These are phyloP conservation scores for Cryptococcus wingfieldii DNA, from an alignment of 1,284 basidiomycete species.

Conservation along the genomic window DNA sequence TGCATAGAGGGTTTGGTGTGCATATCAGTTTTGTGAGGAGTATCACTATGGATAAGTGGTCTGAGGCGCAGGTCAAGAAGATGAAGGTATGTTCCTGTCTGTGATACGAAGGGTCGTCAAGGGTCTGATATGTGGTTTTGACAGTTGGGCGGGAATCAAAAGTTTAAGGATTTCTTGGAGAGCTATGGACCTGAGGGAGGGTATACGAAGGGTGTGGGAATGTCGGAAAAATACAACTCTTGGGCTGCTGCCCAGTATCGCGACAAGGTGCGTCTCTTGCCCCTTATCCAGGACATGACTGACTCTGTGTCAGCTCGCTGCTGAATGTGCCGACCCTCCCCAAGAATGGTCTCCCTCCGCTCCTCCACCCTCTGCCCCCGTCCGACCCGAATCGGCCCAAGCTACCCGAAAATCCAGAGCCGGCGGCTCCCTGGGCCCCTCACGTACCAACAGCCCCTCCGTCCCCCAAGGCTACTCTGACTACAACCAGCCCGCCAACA, in stretches of 20 bases:
- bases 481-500: neutral
- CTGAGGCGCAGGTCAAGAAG: conserved; percentile 77
- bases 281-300: neutral
- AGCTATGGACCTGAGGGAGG: conserved; percentile 71
- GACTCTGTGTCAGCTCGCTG: conserved; percentile 30
- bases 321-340: conserved; percentile 41
- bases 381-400: conserved; percentile 40
- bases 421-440: conserved; percentile 15
- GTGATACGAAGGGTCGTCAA: neutral
- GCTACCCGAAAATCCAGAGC: conserved; percentile 46
- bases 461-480: conserved; percentile 4
- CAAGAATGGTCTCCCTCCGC: conserved; percentile 41
- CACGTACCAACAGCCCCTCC: conserved; percentile 11
- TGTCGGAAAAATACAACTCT: conserved; percentile 79
- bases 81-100: conserved; percentile 65
- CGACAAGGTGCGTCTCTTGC: conserved; percentile 62
- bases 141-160: conserved; percentile 77
- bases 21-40: conserved; percentile 76
- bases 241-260: conserved; percentile 90
- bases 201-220: conserved; percentile 63
- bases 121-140: neutral
- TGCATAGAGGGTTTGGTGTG: conserved; percentile 61
- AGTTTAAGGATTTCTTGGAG: conserved; percentile 72
- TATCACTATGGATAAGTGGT: conserved; percentile 94
- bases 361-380: conserved; percentile 32